phyloP scores from a whole-genome alignment of 257 asterid species.

The Osmanthus fragrans region DNA sequence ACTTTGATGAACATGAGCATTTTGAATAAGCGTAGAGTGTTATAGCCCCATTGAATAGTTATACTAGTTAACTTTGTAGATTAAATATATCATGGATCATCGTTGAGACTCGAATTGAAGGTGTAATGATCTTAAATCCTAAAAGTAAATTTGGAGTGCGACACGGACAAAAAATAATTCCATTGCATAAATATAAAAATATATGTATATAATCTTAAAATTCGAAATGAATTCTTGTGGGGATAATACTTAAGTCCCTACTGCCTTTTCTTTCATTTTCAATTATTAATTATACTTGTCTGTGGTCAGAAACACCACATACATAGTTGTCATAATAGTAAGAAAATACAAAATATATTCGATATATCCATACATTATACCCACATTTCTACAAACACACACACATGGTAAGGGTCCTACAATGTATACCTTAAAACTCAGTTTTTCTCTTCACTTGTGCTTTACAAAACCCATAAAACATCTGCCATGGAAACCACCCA shows the following conservation, averaged over 20 bases:
- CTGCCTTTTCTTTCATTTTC: constrained; percentile 37
- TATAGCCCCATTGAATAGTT: no score
- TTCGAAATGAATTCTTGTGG: constrained; percentile 40
- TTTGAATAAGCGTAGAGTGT: no score
- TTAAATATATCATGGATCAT: no score
- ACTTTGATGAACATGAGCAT: no score
- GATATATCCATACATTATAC: background rate
- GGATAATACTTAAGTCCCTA: constrained; percentile 38
- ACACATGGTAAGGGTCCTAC: background rate
- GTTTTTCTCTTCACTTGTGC: background rate
- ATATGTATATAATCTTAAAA: background rate
- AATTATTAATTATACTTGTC: constrained; percentile 46
- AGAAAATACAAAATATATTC: constrained; percentile 21
- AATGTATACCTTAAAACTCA: constrained; percentile 18
- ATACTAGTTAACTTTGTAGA: no score
- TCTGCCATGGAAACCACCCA: constrained; percentile 52
- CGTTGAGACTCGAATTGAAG: background rate
- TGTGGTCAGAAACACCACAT: constrained; percentile 48
- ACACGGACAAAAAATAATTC: background rate
- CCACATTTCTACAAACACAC: background rate
- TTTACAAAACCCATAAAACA: background rate
- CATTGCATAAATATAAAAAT: background rate
- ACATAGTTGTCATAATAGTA: constrained; percentile 29
- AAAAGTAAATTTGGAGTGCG: background rate
- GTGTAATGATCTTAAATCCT: background rate